Conservation (phyloP, 2,329 filamentous ascomycete species). For the Fusarium mexicanum region DNA sequence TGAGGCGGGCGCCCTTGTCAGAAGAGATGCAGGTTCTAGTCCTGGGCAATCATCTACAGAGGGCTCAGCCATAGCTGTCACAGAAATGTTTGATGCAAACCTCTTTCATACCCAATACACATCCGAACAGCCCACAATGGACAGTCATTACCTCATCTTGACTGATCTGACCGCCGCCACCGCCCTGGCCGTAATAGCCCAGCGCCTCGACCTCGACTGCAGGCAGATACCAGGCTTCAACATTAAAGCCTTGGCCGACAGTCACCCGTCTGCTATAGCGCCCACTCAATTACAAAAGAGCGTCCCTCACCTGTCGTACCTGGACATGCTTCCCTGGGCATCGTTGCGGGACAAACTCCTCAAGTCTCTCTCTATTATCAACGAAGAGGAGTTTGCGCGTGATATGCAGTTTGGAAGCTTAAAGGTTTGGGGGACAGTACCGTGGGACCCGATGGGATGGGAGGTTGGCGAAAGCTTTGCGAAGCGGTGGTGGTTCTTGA, state of each 20-base stretch:
- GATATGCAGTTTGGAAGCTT: constrained; percentile 7
- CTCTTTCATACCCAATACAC: background rate
- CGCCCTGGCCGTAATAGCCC: background rate
- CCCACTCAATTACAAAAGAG: constrained; percentile 15
- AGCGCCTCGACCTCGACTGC: constrained; percentile 6
- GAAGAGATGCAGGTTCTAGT: background rate
- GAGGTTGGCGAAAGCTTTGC: constrained; percentile 55
- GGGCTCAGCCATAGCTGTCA: background rate
- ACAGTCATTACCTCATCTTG: constrained; percentile 4
- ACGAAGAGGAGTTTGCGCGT: background rate
- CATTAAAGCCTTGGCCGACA: background rate
- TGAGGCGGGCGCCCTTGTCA: accelerated
- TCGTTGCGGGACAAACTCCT: constrained; percentile 14
- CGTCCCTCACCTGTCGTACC: constrained; percentile 7
- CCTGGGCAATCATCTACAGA: background rate
- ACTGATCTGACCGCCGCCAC: constrained; percentile 6
- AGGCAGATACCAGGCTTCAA: background rate
- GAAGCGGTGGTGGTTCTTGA: constrained; percentile 28
- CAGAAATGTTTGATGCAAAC: background rate
- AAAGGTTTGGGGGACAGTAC: background rate
- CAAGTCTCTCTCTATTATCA: constrained; percentile 5
- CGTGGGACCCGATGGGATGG: constrained; percentile 50
- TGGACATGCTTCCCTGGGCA: constrained; percentile 28
- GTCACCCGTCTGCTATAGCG: background rate
- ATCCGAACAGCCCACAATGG: background rate